These are phyloP conservation scores for Russula vinacea DNA, from an alignment of 768 basidiomycete species.

Conservation along the genomic window DNA sequence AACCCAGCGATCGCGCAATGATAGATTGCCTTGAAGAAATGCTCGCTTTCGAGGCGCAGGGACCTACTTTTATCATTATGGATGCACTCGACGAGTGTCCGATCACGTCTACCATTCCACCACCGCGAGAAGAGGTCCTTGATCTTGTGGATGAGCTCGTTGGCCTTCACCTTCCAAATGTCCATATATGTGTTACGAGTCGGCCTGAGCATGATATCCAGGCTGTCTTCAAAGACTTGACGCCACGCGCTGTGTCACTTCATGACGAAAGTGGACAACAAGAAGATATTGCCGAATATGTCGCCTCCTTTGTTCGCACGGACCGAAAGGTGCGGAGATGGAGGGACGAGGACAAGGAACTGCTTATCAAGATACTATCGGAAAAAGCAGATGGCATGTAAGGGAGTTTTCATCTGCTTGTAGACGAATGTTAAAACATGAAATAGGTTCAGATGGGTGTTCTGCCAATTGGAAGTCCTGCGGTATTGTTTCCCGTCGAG, in stretches of 20 bases:
- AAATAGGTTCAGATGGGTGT: not conserved
- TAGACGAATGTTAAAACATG: too few species aligned
- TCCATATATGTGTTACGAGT: too few species aligned
- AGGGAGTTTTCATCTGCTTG: not conserved
- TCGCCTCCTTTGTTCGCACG: not conserved
- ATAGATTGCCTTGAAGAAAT: too few species aligned
- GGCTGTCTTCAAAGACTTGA: not conserved
- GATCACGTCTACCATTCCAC: too few species aligned
- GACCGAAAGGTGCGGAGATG: not conserved
- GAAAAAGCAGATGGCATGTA: not conserved
- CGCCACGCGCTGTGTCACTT: not conserved
- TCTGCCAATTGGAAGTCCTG: not conserved
- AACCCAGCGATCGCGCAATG: too few species aligned
- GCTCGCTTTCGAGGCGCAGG: too few species aligned
- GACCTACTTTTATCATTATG: too few species aligned
- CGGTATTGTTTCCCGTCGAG: not conserved
- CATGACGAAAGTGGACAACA: constrained; percentile 4
- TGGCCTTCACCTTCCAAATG: not conserved
- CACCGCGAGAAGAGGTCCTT: not conserved
- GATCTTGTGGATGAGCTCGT: constrained; percentile 5
- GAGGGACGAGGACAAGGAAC: not conserved
- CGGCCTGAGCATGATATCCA: constrained; percentile 12
- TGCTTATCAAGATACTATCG: not conserved
- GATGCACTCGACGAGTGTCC: too few species aligned
- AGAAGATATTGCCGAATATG: not conserved